A percentile compares a stretch with the other conserved stretches of the same genome.
These are phyloP conservation scores for Cladosporium sp. DNA, from an alignment of 2,329 filamentous ascomycete genomes.

Conservation along the genomic window DNA sequence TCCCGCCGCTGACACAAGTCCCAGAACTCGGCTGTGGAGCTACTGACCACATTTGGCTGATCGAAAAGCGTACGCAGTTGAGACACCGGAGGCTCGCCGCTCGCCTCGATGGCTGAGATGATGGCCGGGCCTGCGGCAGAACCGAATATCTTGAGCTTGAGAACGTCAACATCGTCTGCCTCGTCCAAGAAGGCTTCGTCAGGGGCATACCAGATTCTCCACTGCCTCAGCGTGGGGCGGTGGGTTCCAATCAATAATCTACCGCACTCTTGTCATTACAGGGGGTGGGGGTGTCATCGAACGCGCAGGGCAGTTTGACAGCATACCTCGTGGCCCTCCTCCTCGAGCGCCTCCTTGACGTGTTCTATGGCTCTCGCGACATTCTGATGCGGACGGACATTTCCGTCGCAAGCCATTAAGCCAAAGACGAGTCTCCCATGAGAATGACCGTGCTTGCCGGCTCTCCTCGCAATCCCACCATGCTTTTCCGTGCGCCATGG, in stretches of 20 bases:
- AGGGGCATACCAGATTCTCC: conserved; percentile 15
- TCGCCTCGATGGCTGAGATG: conserved; percentile 17
- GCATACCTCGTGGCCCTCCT: conserved; percentile 16
- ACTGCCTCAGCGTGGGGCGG: conserved; percentile 18
- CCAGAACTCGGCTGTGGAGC: conserved; percentile 19
- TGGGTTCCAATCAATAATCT: conserved; percentile 18
- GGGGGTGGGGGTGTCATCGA: not conserved
- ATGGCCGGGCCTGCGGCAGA: conserved; percentile 15
- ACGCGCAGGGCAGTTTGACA: not conserved
- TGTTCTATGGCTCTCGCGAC: conserved; percentile 11
- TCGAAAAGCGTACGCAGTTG: conserved; percentile 17
- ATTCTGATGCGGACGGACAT: conserved; percentile 16
- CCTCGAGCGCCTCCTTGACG: conserved; percentile 12
- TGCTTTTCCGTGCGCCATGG: conserved; percentile 20
- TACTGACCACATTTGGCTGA: conserved; percentile 5
- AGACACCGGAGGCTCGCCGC: conserved; percentile 20
- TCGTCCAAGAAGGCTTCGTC: not conserved
- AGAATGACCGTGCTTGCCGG: not conserved
- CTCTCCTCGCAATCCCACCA: conserved; percentile 10
- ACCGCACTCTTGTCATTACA: conserved; percentile 1
- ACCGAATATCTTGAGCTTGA: conserved; percentile 17
- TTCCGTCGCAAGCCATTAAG: conserved; percentile 14
- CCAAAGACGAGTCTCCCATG: conserved; percentile 20
- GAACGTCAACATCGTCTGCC: not conserved
- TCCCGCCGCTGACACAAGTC: conserved; percentile 15